phyloP scores from a whole-genome alignment of 805 yeast genomes.

The Hanseniaspora vineae region DNA sequence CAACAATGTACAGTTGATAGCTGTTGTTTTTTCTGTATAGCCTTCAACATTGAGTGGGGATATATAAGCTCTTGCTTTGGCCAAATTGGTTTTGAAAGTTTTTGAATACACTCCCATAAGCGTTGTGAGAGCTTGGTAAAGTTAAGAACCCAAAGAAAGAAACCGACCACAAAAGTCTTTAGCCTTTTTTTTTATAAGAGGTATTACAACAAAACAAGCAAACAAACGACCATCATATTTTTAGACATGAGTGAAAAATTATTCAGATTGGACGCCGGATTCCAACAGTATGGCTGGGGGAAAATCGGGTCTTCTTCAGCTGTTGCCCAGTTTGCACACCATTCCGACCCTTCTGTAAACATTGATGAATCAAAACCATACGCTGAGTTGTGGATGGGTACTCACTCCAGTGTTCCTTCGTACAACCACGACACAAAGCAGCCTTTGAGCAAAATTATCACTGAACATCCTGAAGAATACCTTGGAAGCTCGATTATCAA shows the following conservation, averaged over 20 bases:
- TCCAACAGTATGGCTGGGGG: constrained; percentile 80
- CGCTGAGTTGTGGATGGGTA: constrained; percentile 99
- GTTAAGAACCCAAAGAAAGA: too few species aligned
- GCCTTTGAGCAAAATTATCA: constrained; percentile 55
- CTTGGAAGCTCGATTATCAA: constrained; percentile 46
- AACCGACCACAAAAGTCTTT: neutral
- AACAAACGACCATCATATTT: neutral
- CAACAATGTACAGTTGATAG: too few species aligned
- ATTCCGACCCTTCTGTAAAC: constrained; percentile 45
- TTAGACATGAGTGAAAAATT: constrained; percentile 20
- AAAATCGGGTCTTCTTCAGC: constrained; percentile 75
- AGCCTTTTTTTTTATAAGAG: neutral
- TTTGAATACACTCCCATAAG: too few species aligned
- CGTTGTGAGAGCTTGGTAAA: too few species aligned
- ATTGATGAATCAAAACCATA: constrained; percentile 74
- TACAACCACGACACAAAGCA: constrained; percentile 39
- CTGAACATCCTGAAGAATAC: constrained; percentile 40
- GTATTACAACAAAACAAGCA: neutral
- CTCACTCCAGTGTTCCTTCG: constrained; percentile 88
- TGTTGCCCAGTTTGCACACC: constrained; percentile 77
- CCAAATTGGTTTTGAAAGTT: too few species aligned
- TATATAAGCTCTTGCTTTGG: too few species aligned
- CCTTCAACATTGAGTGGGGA: too few species aligned
- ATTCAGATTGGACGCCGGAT: constrained; percentile 33
- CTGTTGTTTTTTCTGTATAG: too few species aligned